phyloP scores from a whole-genome alignment of 2,329 filamentous ascomycete genomes.

The Botryotinia globosa region DNA sequence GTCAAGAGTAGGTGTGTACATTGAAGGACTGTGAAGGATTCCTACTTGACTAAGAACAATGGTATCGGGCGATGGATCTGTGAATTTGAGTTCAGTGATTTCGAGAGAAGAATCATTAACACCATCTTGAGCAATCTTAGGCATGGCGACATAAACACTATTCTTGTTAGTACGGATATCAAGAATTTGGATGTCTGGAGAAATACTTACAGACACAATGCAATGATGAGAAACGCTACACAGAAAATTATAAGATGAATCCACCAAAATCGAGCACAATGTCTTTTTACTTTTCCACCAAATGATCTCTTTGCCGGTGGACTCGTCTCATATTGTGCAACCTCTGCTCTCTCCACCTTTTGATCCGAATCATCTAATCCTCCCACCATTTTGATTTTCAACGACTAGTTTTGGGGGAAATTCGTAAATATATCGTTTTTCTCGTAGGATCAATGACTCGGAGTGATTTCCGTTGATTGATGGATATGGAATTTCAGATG shows the following conservation, averaged over 20 bases:
- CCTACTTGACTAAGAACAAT: constrained; percentile 49
- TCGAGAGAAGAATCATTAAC: constrained; percentile 52
- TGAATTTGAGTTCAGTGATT: constrained; percentile 50
- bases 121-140: constrained; percentile 53
- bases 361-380: constrained; percentile 16
- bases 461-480: neutral
- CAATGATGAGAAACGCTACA: constrained; percentile 50
- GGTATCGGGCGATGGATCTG: constrained; percentile 47
- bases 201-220: constrained; percentile 53
- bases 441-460: neutral
- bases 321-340: constrained; percentile 13
- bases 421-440: neutral
- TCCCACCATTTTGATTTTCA: neutral
- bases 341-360: constrained; percentile 6
- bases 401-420: neutral
- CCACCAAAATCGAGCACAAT: constrained; percentile 51
- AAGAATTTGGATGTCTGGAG: neutral
- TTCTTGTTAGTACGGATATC: neutral
- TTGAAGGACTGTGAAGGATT: constrained; percentile 47
- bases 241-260: constrained; percentile 49
- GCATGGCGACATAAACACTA: constrained; percentile 58
- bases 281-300: constrained; percentile 34
- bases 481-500: neutral
- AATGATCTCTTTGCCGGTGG: constrained; percentile 12
- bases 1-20: constrained; percentile 53